Evolutionary conservation across 2,329 filamentous ascomycete genomes (phyloP), one percentile per base, ranked within the genome.

Genomic region (Penicillium griseofulvum): DNA sequence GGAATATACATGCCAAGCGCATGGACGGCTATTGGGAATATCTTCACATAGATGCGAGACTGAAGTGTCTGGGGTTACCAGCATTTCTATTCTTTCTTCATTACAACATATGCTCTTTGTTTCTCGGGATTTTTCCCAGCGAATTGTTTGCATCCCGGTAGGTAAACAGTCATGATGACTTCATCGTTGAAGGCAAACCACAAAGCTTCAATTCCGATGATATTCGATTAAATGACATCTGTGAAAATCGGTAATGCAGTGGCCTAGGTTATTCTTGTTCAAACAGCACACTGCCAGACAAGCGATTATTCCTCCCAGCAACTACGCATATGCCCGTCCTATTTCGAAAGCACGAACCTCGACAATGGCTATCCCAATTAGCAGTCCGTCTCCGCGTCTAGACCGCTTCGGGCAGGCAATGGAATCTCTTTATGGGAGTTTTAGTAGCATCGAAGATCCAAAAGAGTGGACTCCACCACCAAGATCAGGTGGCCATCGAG

Each of bases 401-500:
- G 54, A 61, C 38, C 66, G 62, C 41, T 75, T 74, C 65, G 64
- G 71, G 45, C 58, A 68, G 50, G 68, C 72, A 33, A 73, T 77
- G 68, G 67, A 74, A 58, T 71, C 71, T 16, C 56, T 78, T 12
- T 78, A 77, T 54, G 75, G 75, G 12, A 67, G 62, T 22, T 69
- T 77, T 53, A 60, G 61, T 49, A 54, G 56, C 11, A 66, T 76
- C 45, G 37, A 55, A 10, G 63, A 71, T 36, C 69, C 72, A 1
- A 49, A 59, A 7, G 51, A 59, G 5, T 85, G 82, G 82, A 73
- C 54, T 1, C 80, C 80, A 1, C 81, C 81, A 0, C 75, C 75
- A 1, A 76, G 74, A 28, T 77, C 81, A 0, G 81, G 80, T 7
- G 82, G 82, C 11, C 81, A 84, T 60, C 74, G 73, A n/a, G 83